These are phyloP conservation scores for Pseudocercospora cruenta DNA, from an alignment of 2,329 filamentous ascomycete genomes.

Conservation along the genomic window DNA sequence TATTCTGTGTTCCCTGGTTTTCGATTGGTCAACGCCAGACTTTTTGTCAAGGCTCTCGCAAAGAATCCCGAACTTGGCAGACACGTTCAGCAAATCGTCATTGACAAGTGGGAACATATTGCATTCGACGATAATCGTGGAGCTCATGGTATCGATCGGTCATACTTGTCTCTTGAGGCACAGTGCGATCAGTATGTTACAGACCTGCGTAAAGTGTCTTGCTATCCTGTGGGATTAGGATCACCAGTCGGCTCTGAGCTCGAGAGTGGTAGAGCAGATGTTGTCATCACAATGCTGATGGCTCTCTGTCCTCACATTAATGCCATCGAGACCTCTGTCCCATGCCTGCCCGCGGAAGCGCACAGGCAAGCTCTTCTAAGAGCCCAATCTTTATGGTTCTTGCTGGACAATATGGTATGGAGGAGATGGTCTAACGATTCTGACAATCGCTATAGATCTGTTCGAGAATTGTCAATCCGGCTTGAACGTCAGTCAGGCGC, in stretches of 20 bases:
- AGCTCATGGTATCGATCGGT: slow-evolving; percentile 11
- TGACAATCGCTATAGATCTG: slow-evolving; percentile 7
- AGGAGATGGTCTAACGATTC: slow-evolving; percentile 9
- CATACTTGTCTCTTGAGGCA: slow-evolving; percentile 12
- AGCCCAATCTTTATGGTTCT: slow-evolving; percentile 7
- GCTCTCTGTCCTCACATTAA: slow-evolving; percentile 15
- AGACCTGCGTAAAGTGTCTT: slow-evolving; percentile 12
- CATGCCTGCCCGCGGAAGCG: slow-evolving; percentile 7
- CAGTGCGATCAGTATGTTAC: slow-evolving; percentile 16
- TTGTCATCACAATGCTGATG: slow-evolving; percentile 15
- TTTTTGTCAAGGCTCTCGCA: slow-evolving; percentile 12
- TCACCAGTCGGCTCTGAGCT: slow-evolving; percentile 18
- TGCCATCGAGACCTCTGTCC: slow-evolving; percentile 16
- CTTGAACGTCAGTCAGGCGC: slow-evolving; percentile 16
- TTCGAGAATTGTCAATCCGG: slow-evolving; percentile 12
- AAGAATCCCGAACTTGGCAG: slow-evolving; percentile 3
- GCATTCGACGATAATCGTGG: background rate
- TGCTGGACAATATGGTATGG: slow-evolving; percentile 10
- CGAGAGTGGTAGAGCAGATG: slow-evolving; percentile 18
- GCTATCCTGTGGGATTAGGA: slow-evolving; percentile 17
- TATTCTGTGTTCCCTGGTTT: slow-evolving; percentile 16
- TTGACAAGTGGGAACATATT: slow-evolving; percentile 21
- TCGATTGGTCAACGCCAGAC: slow-evolving; percentile 14
- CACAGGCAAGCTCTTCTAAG: slow-evolving; percentile 7
- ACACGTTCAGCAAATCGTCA: slow-evolving; percentile 11